phyloP scores from a whole-genome alignment of 331 rosid genomes.

The Acacia concinna region DNA sequence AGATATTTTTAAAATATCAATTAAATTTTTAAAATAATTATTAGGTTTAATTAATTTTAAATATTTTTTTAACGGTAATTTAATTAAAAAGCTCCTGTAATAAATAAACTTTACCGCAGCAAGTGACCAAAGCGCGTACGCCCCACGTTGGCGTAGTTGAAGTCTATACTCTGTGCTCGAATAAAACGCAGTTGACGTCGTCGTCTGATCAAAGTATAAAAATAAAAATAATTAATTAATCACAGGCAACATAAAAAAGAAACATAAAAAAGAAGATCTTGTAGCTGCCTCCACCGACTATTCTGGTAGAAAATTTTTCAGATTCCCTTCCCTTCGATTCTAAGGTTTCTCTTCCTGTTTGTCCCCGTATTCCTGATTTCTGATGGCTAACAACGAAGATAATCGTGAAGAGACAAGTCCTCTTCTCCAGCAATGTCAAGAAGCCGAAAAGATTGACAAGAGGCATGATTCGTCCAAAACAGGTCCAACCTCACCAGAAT shows the following conservation, averaged over 20 bases:
- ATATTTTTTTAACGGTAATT: too few species aligned
- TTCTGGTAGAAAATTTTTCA: background rate
- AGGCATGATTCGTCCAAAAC: background rate
- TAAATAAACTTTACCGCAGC: background rate
- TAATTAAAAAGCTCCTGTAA: too few species aligned
- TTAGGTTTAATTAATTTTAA: too few species aligned
- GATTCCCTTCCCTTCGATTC: background rate
- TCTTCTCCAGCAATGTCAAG: conserved; percentile 51
- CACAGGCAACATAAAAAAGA: background rate
- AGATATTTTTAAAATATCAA: too few species aligned
- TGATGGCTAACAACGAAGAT: conserved; percentile 39
- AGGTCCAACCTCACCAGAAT: conserved; percentile 16
- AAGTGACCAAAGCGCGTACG: background rate
- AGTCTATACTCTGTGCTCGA: background rate
- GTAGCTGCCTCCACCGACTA: background rate
- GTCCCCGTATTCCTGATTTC: background rate
- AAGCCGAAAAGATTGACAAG: conserved; percentile 6
- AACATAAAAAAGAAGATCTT: background rate
- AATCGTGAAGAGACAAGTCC: conserved; percentile 72
- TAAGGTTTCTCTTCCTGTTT: background rate
- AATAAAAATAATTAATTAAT: background rate
- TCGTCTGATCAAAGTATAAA: background rate
- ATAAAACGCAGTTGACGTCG: background rate
- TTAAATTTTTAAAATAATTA: too few species aligned
- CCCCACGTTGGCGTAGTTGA: background rate